Percentiles rank a stretch among this genome's conserved stretches.
Evolutionary conservation across 257 asterid species (phyloP).

Genomic region (Thymus quinquecostatus): DNA sequence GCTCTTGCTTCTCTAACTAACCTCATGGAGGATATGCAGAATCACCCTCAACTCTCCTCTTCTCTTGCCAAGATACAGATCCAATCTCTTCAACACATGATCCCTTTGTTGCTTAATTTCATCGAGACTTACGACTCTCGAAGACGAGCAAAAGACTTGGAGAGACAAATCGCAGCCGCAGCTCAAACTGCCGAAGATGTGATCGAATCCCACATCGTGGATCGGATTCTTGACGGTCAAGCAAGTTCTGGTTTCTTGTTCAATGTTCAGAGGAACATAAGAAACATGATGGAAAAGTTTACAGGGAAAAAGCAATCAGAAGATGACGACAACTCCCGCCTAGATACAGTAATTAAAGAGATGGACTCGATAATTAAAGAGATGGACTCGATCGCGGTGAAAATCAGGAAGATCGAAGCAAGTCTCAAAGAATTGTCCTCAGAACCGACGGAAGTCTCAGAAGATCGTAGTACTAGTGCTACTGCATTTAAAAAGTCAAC

Average conservation of each 20-base stretch:
- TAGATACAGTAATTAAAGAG: background rate
- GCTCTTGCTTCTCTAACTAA: background rate
- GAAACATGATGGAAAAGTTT: no score
- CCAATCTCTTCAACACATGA: slow-evolving; percentile 1
- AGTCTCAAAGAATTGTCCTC: background rate
- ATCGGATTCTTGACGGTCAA: background rate
- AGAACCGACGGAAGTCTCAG: no score
- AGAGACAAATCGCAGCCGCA: slow-evolving; percentile 13
- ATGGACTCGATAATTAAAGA: slow-evolving; percentile 3
- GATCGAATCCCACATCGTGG: slow-evolving; percentile 16
- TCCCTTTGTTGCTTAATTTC: slow-evolving; percentile 18
- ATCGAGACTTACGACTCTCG: background rate
- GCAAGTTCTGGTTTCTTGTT: background rate
- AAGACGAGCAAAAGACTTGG: slow-evolving; percentile 5
- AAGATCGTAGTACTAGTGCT: no score
- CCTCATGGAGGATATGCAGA: slow-evolving; percentile 12
- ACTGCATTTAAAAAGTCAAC: background rate
- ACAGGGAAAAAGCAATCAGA: no score
- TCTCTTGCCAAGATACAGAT: background rate
- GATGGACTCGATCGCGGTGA: background rate
- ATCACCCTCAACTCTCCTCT: background rate
- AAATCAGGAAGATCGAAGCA: background rate
- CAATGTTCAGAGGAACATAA: no score
- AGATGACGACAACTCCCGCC: no score
- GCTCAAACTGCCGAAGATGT: slow-evolving; percentile 32